Percentiles rank a stretch among this genome's conserved stretches.
Evolutionary conservation across 2,329 filamentous ascomycete species (phyloP).

Genomic region (Aspergillus thermomutatus): DNA sequence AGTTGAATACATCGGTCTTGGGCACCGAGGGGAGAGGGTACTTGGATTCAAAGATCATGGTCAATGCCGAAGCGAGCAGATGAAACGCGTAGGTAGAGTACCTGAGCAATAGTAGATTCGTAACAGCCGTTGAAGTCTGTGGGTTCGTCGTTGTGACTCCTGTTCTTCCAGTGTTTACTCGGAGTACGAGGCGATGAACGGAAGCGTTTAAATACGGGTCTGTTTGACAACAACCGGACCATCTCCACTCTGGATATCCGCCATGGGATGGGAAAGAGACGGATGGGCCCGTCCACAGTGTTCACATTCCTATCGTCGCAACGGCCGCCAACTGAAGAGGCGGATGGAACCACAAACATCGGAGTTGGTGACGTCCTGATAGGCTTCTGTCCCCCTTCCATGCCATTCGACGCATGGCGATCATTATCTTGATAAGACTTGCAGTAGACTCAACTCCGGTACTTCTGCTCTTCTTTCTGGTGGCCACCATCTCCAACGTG

Average conservation of each 20-base stretch:
- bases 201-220: not conserved
- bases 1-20: constrained; percentile 10
- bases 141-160: no score
- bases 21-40: constrained; percentile 2
- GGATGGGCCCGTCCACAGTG: no score
- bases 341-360: not conserved
- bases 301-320: not conserved
- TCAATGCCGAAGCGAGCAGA: not conserved
- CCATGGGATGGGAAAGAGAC: no score
- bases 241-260: not conserved
- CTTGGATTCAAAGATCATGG: constrained; percentile 10
- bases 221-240: not conserved
- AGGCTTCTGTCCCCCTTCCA: not conserved
- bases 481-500: no score
- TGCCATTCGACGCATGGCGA: not conserved
- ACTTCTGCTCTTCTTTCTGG: not conserved
- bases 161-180: not conserved
- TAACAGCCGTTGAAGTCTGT: not conserved
- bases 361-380: not conserved
- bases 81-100: not conserved
- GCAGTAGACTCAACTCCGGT: not conserved
- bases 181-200: not conserved
- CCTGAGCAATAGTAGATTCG: not conserved
- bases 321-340: not conserved
- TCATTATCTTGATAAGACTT: not conserved